A percentile compares a stretch with the other conserved stretches of the same genome.
Evolutionary conservation across 2,329 filamentous ascomycete genomes (phyloP).

Genomic region (Purpureocillium takamizusanense): DNA sequence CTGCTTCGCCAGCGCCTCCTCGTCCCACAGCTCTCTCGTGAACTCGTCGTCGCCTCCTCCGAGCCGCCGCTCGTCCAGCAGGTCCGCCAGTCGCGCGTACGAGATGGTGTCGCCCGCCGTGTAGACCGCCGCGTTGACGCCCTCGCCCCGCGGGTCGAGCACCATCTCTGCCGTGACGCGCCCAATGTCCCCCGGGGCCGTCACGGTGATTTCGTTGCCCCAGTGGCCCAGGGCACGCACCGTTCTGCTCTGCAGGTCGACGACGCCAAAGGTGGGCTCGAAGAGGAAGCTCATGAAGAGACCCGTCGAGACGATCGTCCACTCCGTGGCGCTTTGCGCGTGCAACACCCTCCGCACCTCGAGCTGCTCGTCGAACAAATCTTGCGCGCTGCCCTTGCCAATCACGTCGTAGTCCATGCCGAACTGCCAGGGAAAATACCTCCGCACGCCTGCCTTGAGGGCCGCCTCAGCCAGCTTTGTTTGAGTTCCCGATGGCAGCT

Average conservation of each 20-base stretch:
- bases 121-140: slow-evolving; percentile 39
- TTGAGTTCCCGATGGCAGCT: slow-evolving; percentile 44
- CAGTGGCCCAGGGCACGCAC: slow-evolving; percentile 51
- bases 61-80: slow-evolving; percentile 33
- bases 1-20: slow-evolving; percentile 33
- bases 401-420: slow-evolving; percentile 63
- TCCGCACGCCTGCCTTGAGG: slow-evolving; percentile 35
- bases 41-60: slow-evolving; percentile 25
- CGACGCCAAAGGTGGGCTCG: slow-evolving; percentile 50
- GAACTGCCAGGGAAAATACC: slow-evolving; percentile 66
- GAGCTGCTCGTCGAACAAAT: slow-evolving; percentile 60
- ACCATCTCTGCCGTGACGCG: slow-evolving; percentile 47
- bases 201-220: slow-evolving; percentile 54
- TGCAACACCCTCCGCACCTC: slow-evolving; percentile 45
- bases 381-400: slow-evolving; percentile 48
- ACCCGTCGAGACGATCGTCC: slow-evolving; percentile 60
- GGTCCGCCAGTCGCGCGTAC: slow-evolving; percentile 43
- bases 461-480: slow-evolving; percentile 47
- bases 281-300: slow-evolving; percentile 66
- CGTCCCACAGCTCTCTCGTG: slow-evolving; percentile 38
- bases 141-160: slow-evolving; percentile 23
- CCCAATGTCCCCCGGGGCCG: slow-evolving; percentile 56
- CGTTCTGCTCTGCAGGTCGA: slow-evolving; percentile 33
- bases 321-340: slow-evolving; percentile 36
- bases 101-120: slow-evolving; percentile 54